Conservation (phyloP, 2,329 filamentous ascomycete species). For the Fusarium acutatum region DNA sequence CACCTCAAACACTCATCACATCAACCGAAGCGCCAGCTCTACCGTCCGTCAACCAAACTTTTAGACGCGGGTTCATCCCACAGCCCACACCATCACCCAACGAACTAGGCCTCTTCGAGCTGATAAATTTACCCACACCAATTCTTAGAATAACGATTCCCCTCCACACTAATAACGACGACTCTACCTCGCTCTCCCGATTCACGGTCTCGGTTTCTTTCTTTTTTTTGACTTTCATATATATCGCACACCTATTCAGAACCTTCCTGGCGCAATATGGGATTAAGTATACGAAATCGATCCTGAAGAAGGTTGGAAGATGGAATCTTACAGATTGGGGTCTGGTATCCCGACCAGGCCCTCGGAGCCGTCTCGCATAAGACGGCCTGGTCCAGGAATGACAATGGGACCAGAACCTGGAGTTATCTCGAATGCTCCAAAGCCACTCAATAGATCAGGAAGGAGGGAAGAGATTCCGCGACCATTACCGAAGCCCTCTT, state of each 20-base stretch:
- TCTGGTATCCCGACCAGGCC: slow-evolving; percentile 53
- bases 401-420: slow-evolving; percentile 24
- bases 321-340: slow-evolving; percentile 54
- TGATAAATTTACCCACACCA: slow-evolving; percentile 37
- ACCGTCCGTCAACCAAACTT: slow-evolving; percentile 13
- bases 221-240: slow-evolving; percentile 23
- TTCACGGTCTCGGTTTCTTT: slow-evolving; percentile 24
- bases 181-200: slow-evolving; percentile 31
- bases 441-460: slow-evolving; percentile 33
- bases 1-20: slow-evolving; percentile 31
- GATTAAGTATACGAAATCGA: slow-evolving; percentile 20
- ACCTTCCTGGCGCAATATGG: slow-evolving; percentile 32
- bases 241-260: slow-evolving; percentile 7
- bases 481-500: slow-evolving; percentile 27
- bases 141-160: slow-evolving; percentile 16
- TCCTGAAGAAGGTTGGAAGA: slow-evolving; percentile 47
- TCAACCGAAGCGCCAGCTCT: slow-evolving; percentile 34
- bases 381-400: slow-evolving; percentile 35
- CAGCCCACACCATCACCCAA: slow-evolving; percentile 38
- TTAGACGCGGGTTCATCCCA: slow-evolving; percentile 39
- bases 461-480: slow-evolving; percentile 34
- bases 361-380: slow-evolving; percentile 47
- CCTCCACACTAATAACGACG: slow-evolving; percentile 43
- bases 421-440: slow-evolving; percentile 32
- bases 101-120: slow-evolving; percentile 38